Evolutionary conservation across 73 alveolate genomes (phyloP), one percentile per base, ranked within the genome.

Genomic region (Durusdinium trenchii): DNA sequence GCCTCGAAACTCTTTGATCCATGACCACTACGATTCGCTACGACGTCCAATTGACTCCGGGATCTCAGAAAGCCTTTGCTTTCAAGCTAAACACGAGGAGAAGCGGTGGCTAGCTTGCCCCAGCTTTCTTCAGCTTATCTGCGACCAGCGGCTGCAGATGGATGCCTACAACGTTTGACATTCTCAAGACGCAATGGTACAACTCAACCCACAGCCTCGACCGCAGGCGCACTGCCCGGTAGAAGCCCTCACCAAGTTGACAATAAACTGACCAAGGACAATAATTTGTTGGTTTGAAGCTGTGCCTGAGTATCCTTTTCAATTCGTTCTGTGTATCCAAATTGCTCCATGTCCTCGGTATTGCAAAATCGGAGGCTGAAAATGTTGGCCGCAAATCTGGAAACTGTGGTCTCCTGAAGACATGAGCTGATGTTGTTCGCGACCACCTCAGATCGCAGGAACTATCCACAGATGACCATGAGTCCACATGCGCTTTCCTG

Each of bases 221-320:
- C n/a, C n/a, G n/a, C n/a, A n/a, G n/a, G n/a, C 61, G 87, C 60
- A 79, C 69, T 26, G 90, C 45, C 45, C 32, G 7, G 52, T 79
- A 79, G 35, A 79, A 79, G 90, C 90, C 90, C 90, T 79, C 69
- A 67, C 73, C 73, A 32, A 23, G 1, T 0, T 32, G 30, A 0
- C 73, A 23, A 23, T 60, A 23, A 60, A 60, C 73, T 23, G 73
- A 32, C 86, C 43, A 47, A 6, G 32, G 38, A n/a, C 52, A n/a
- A 6, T 71, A 38, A 12, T 4, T 18, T 78, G 23, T 45, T n/a
- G 30, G 38, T 35, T 12, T 35, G 30, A 10, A 50, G 12, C 94
- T 12, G 26, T 9, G 57, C 96, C 96, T 89, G 96, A 20, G 96
- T 69, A 60, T 89, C 96, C 76, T 89, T 89, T 28, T 89, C 86